These are phyloP conservation scores for Mercurialis annua DNA, from an alignment of 345 rosid genomes.

Conservation along the genomic window DNA sequence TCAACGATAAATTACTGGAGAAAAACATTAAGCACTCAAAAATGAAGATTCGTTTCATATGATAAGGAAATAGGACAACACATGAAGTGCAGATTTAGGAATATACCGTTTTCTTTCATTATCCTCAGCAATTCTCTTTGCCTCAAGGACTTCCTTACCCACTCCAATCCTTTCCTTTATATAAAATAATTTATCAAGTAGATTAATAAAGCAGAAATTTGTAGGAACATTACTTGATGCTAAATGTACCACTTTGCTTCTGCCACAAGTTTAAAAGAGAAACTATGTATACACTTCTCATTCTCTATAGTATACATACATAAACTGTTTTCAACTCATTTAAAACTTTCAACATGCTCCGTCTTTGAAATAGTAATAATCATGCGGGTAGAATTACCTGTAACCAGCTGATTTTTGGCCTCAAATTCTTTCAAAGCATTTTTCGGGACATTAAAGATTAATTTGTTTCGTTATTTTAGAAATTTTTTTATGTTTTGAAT, in stretches of 20 bases:
- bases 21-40: conserved; percentile 10
- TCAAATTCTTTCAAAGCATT: no score
- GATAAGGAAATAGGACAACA: not conserved
- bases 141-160: conserved; percentile 57
- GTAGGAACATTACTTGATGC: not conserved
- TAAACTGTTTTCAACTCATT: not conserved
- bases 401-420: no score
- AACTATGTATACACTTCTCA: not conserved
- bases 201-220: conserved; percentile 6
- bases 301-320: not conserved
- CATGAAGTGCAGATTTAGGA: conserved; percentile 3
- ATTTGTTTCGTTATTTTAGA: no score
- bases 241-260: not conserved
- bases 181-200: conserved; percentile 13
- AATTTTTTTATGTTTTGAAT: no score
- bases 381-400: no score
- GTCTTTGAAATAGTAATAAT: no score
- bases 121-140: conserved; percentile 58
- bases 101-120: conserved; percentile 69
- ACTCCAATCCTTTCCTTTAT: conserved; percentile 79
- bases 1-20: conserved; percentile 46
- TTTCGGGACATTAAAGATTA: no score
- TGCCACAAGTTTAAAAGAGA: not conserved
- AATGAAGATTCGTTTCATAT: conserved; percentile 3
- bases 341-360: not conserved